Base-by-base conservation (phyloP, 2,329 filamentous ascomycete species). In the Diplodia intermedia region DNA sequence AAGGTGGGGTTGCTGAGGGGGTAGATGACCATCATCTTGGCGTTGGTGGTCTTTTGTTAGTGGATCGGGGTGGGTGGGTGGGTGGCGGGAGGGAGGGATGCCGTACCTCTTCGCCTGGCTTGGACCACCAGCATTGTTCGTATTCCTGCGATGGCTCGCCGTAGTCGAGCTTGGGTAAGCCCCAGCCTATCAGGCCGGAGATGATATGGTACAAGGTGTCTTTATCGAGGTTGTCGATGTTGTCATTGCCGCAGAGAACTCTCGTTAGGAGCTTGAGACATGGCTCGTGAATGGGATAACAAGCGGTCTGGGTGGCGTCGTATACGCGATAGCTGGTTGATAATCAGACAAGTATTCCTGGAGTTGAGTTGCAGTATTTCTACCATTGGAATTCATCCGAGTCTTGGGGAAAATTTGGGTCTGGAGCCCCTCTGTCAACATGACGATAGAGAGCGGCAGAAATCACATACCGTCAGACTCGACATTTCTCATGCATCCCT, bases 211-310 rank as follows among this genome's bases (percentile, higher is more conserved):
- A 71, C n/a, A 74, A 54, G 1, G 68, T 33, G 18, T 74, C 69
- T 49, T 69, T 72, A 20, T 73, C 52, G 12, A 74, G 68, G 8
- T 55, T 57, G 0, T 33, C 50, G 4, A 38, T 23, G 12, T 69
- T 56, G 0, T 56, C 29, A 31, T 65, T 68, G 8, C 70, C 71
- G 11, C 33, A 38, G 3, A 74, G n/a, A 18, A 49, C 65, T 29
- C 62, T 67, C 8, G 70, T 69, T 1, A 75, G 69, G 36, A 74
- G 52, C 11, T 69, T 52, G 56, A 70, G 71, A 33, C 73, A 75
- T 1, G 67, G 67, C 31, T 71, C 69, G 57, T 74, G 73, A 26
- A 74, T 72, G 3, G 72, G 73, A 56, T 69, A 74, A 14, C 66
- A 66, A 6, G 36, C 33, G 1, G 55, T 47, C 0, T 57, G 40